phyloP scores from a whole-genome alignment of 2,329 filamentous ascomycete species.

The Colletotrichum trifolii region DNA sequence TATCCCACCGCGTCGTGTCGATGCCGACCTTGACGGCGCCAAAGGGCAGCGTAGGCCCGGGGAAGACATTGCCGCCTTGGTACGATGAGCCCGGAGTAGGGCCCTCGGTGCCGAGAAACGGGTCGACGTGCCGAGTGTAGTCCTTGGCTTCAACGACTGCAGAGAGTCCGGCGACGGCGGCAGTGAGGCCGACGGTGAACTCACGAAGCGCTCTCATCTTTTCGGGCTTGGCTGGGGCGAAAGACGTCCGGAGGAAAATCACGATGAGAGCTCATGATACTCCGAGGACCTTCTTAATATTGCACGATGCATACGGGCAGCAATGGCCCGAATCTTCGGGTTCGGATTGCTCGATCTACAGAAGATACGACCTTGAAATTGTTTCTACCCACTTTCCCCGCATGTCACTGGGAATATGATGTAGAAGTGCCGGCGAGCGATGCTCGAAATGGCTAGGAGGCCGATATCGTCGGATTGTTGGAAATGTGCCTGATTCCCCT shows the following conservation, averaged over 20 bases:
- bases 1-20: constrained; percentile 47
- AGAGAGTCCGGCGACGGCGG: background rate
- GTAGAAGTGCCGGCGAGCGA: constrained; percentile 19
- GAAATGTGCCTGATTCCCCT: constrained; percentile 1
- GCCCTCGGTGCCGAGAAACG: constrained; percentile 61
- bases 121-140: constrained; percentile 51
- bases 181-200: constrained; percentile 5
- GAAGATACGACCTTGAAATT: constrained; percentile 7
- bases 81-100: constrained; percentile 55
- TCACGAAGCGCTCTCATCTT: constrained; percentile 12
- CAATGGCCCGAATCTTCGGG: constrained; percentile 22
- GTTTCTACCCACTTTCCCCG: constrained; percentile 28
- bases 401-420: background rate
- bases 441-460: constrained; percentile 24
- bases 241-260: background rate
- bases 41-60: constrained; percentile 55
- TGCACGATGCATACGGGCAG: background rate
- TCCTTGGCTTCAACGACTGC: constrained; percentile 14
- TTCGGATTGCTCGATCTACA: constrained; percentile 23
- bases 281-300: no score
- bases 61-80: constrained; percentile 57
- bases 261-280: no score
- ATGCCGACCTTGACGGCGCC: constrained; percentile 58
- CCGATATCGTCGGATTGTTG: constrained; percentile 9
- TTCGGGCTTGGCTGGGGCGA: background rate